Conservation (phyloP, 352 stramenopile genomes). For the Phytophthora quininea region DNA sequence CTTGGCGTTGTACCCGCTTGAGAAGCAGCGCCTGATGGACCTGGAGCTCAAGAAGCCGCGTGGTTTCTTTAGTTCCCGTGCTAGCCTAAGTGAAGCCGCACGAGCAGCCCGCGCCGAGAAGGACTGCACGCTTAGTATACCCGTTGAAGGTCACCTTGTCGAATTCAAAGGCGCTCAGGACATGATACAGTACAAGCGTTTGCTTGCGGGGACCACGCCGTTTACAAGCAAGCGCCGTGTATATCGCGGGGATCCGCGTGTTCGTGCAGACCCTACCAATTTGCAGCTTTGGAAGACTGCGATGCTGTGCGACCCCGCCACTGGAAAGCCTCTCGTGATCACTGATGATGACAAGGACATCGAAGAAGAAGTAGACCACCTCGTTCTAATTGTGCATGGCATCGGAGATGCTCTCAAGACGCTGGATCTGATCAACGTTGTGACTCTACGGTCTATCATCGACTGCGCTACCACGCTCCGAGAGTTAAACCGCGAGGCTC, state of each 20-base stretch:
- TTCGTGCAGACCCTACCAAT: conserved; percentile 55
- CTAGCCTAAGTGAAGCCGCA: conserved; percentile 34
- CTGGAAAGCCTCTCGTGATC: conserved; percentile 28
- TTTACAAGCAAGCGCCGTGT: conserved; percentile 84
- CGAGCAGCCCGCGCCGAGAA: conserved; percentile 42
- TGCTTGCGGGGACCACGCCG: conserved; percentile 75
- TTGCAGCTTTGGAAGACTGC: conserved; percentile 68
- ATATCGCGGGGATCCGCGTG: conserved; percentile 78
- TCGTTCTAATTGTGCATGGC: conserved; percentile 90
- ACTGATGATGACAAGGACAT: conserved; percentile 75
- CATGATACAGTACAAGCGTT: conserved; percentile 84
- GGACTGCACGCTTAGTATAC: conserved; percentile 68
- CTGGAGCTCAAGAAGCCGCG: conserved; percentile 53
- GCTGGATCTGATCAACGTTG: conserved; percentile 85
- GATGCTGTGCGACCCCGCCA: conserved; percentile 45
- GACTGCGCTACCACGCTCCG: conserved; percentile 78
- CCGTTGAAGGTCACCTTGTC: conserved; percentile 80
- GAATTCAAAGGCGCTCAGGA: conserved; percentile 81
- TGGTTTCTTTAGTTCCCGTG: conserved; percentile 52
- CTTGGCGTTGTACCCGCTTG: conserved; percentile 64
- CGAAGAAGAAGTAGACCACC: conserved; percentile 79
- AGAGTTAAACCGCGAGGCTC: conserved; percentile 66
- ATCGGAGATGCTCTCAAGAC: conserved; percentile 91
- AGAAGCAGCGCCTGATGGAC: conserved; percentile 62
- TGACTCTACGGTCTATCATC: conserved; percentile 83